Evolutionary conservation across 805 yeast genomes (phyloP).

Genomic region (Teunomyces stri): DNA sequence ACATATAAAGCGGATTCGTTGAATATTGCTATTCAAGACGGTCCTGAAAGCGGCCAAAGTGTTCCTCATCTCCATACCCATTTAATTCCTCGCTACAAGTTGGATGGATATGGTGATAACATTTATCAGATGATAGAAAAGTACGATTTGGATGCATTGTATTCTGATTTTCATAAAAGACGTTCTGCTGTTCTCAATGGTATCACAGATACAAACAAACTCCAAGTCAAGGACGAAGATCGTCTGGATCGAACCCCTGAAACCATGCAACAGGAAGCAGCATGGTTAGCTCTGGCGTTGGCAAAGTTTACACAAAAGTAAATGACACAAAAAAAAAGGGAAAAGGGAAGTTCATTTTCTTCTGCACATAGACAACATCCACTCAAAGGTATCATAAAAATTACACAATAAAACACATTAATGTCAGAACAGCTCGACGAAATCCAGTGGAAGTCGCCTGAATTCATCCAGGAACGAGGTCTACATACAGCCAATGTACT

Average conservation of each 20-base stretch:
- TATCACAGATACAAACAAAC: slow-evolving; percentile 3
- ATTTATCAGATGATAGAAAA: slow-evolving; percentile 66
- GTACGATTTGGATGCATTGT: slow-evolving; percentile 44
- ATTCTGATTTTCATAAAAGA: slow-evolving; percentile 19
- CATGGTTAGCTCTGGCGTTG: not conserved
- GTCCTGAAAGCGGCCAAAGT: slow-evolving; percentile 94
- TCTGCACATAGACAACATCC: no score
- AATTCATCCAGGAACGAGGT: slow-evolving; percentile 91
- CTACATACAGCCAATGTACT: slow-evolving; percentile 85
- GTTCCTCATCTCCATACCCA: slow-evolving; percentile 95
- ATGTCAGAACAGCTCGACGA: slow-evolving; percentile 63
- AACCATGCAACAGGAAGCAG: slow-evolving; percentile 73
- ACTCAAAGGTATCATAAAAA: no score
- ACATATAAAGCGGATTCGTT: slow-evolving; percentile 76
- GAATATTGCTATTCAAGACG: slow-evolving; percentile 94
- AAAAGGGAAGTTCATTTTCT: no score
- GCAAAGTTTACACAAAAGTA: not conserved
- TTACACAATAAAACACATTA: no score
- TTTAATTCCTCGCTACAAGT: slow-evolving; percentile 75
- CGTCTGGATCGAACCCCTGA: slow-evolving; percentile 58
- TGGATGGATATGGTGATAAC: slow-evolving; percentile 58
- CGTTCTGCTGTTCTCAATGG: not conserved
- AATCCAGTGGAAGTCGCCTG: slow-evolving; percentile 96
- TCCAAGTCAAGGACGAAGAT: slow-evolving; percentile 44
- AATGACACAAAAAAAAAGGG: no score